These are phyloP conservation scores for Ambrosia hybrid DNA, from an alignment of 140 eudicot genomes.

Conservation along the genomic window DNA sequence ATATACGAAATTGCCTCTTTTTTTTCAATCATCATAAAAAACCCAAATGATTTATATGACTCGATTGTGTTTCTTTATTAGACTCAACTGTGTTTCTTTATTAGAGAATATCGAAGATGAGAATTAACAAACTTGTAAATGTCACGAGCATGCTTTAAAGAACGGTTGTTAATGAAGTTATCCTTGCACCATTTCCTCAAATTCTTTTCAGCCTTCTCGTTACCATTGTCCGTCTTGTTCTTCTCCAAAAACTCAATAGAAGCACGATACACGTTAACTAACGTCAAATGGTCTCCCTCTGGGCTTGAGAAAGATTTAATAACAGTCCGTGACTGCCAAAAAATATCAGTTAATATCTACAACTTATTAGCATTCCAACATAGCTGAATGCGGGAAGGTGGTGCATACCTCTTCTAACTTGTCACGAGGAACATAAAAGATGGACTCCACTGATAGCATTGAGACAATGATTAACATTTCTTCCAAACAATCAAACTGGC, in stretches of 20 bases:
- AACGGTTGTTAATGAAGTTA: constrained; percentile 77
- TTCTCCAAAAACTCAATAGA: constrained; percentile 72
- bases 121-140: constrained; percentile 60
- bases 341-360: constrained; percentile 7
- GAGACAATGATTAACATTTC: constrained; percentile 90
- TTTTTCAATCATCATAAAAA: background rate
- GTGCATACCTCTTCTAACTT: constrained; percentile 82
- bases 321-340: constrained; percentile 38
- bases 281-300: constrained; percentile 94
- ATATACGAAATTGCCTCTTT: no score
- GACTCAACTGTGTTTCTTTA: background rate
- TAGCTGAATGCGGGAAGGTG: constrained; percentile 15
- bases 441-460: constrained; percentile 93
- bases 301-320: constrained; percentile 66
- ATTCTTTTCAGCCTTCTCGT: constrained; percentile 74
- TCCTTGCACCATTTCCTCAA: constrained; percentile 91
- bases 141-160: constrained; percentile 86
- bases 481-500: constrained; percentile 79
- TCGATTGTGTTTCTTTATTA: background rate
- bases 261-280: constrained; percentile 73
- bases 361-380: background rate
- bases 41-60: background rate
- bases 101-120: constrained; percentile 1
- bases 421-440: constrained; percentile 85
- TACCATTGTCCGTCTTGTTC: constrained; percentile 38